Conservation (phyloP, 2,329 filamentous ascomycete species). For the Arthrobotrys pseudoclavata region DNA sequence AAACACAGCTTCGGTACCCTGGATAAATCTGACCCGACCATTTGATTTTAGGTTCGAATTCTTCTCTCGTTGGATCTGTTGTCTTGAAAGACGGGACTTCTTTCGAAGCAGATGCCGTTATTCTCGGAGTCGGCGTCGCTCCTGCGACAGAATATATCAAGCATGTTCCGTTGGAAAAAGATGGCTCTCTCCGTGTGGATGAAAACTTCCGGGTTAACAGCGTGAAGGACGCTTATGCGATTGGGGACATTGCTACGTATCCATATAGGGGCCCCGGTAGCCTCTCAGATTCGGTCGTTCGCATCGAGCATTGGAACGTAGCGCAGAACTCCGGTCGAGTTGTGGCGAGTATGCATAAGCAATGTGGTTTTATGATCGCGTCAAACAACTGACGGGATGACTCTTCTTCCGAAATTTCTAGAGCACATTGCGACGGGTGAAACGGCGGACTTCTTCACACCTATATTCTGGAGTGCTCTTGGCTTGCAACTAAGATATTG, state of each 20-base stretch:
- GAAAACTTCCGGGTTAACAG: constrained; percentile 82
- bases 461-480: constrained; percentile 96
- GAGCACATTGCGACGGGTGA: constrained; percentile 78
- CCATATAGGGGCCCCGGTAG: constrained; percentile 93
- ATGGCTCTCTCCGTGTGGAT: constrained; percentile 87
- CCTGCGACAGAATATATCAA: constrained; percentile 87
- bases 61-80: constrained; percentile 82
- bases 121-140: constrained; percentile 88
- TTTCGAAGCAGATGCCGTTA: constrained; percentile 87
- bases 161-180: constrained; percentile 80
- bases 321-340: constrained; percentile 90
- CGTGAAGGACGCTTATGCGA: constrained; percentile 85
- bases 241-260: constrained; percentile 90
- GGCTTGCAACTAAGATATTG: constrained; percentile 92
- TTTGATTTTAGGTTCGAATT: constrained; percentile 69
- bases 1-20: neutral
- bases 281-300: constrained; percentile 71
- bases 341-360: constrained; percentile 72
- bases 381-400: constrained; percentile 6
- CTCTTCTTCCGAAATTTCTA: neutral
- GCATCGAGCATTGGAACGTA: constrained; percentile 99
- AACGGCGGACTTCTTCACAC: constrained; percentile 81
- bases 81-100: constrained; percentile 86
- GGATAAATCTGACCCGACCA: neutral
- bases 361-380: neutral